A percentile compares a stretch with the other conserved stretches of the same genome.
Conservation (phyloP, 2,329 filamentous ascomycete genomes). For the Phaeosphaeria sp. region DNA sequence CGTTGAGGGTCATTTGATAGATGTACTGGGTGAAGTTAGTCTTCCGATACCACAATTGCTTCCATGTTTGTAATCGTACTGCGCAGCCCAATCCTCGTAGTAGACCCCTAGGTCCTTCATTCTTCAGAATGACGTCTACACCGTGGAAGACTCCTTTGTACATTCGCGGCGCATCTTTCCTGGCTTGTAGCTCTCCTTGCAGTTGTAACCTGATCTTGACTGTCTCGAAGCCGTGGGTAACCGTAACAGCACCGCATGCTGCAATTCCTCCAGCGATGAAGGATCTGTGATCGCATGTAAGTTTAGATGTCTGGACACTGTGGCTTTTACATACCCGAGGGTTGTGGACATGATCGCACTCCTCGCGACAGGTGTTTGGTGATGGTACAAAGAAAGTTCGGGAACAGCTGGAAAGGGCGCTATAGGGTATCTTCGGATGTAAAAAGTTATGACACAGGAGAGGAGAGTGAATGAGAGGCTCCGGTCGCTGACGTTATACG, state of each 20-base stretch:
- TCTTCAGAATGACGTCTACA: constrained; percentile 84
- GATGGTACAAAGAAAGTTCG: background rate
- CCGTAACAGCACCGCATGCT: constrained; percentile 95
- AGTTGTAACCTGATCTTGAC: constrained; percentile 98
- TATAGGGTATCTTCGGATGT: background rate
- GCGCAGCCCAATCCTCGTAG: constrained; percentile 90
- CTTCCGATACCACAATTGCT: background rate
- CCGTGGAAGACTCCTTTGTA: constrained; percentile 94
- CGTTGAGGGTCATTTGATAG: constrained; percentile 96
- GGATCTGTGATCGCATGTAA: constrained; percentile 60
- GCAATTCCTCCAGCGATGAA: constrained; percentile 97
- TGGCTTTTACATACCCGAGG: constrained; percentile 47
- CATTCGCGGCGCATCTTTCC: constrained; percentile 81
- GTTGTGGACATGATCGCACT: constrained; percentile 54
- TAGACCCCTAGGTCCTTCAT: constrained; percentile 85
- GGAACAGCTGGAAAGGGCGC: constrained; percentile 1
- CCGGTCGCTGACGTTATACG: constrained; percentile 4
- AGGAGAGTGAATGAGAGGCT: background rate
- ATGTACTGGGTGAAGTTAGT: constrained; percentile 67
- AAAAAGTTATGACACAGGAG: background rate
- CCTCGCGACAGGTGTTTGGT: constrained; percentile 15
- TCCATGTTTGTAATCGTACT: constrained; percentile 47
- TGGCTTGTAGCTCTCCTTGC: constrained; percentile 91
- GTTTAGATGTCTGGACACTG: background rate
- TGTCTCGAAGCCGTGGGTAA: constrained; percentile 97